These are phyloP conservation scores for Anthracocystis walkeri DNA, from an alignment of 1,284 basidiomycete genomes.

Conservation along the genomic window DNA sequence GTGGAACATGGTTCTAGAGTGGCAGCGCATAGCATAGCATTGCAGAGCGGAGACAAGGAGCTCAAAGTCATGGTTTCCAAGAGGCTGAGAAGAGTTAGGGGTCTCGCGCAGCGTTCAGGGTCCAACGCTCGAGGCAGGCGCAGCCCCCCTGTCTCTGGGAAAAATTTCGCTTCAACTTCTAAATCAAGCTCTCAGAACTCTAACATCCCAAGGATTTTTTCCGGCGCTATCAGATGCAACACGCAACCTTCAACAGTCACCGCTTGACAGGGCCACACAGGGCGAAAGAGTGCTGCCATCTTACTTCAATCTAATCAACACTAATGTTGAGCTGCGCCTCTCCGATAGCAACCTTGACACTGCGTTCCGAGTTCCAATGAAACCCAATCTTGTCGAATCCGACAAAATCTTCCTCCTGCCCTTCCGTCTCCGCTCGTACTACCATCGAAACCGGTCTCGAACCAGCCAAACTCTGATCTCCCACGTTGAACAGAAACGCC, in stretches of 20 bases:
- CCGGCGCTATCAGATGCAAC: not conserved
- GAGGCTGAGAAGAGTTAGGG: conserved; percentile 9
- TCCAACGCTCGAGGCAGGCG: not conserved
- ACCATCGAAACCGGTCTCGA: not conserved
- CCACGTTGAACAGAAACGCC: conserved; percentile 61
- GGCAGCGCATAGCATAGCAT: conserved; percentile 7
- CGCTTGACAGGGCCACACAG: not conserved
- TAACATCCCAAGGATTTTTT: not conserved
- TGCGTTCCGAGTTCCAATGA: conserved; percentile 59
- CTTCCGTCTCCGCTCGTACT: conserved; percentile 1
- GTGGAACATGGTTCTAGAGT: not conserved
- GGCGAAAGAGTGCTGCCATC: not conserved
- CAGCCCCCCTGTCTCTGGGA: conserved; percentile 9
- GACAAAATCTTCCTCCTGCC: conserved; percentile 36
- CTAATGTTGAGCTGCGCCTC: conserved; percentile 59
- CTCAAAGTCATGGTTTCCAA: not conserved
- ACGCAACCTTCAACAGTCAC: too few relatives aligned
- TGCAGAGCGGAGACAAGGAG: not conserved
- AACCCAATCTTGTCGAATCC: conserved; percentile 48
- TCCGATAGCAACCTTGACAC: conserved; percentile 58
- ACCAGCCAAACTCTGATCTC: conserved; percentile 7
- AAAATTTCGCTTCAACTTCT: conserved; percentile 6
- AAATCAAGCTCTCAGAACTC: not conserved
- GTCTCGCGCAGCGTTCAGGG: conserved; percentile 16
- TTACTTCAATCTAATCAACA: conserved; percentile 34